Base-by-base conservation (phyloP, 2,329 filamentous ascomycete genomes). In the Endoconidiophora laricicola region DNA sequence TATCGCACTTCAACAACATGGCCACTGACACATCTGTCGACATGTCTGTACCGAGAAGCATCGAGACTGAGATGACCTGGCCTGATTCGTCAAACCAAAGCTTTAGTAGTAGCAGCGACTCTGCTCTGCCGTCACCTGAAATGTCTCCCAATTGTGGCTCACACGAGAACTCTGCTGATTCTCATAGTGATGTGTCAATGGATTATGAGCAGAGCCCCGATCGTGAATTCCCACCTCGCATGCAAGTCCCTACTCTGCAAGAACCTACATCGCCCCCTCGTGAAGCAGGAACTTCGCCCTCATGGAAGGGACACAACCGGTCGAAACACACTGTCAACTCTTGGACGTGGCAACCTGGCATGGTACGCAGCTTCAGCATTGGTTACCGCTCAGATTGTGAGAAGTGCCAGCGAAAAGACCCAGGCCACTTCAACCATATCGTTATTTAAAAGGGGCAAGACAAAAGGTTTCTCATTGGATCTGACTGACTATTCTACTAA, bases 381-480 rank as follows among this genome's bases (percentile, higher is more conserved):
- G 83, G 83, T 46, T 87, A 81, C 65, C 70, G 83, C 55, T 73
- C 79, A 10, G 83, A 86, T 62, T 88, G 83, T 60, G 82, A 86
- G 54, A 86, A 86, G 63, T 88, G 83, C 64, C 73, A 73, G 42
- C 70, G 75, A 60, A 83, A 79, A 60, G 80, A 86, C 6, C 83
- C 83, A 0, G 83, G 83, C 1, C 83, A 88, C 61, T 87, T 86
- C 60, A 86, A 83, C 59, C 83, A 88, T 63, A 85, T 87, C 53
- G 78, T 86, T 55, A 72, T 79, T 58, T 78, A 76, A 69, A 55
- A 33, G 29, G 6, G 29, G 29, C 9, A 33, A 33, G 4, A 10
- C 29, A 12, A 20, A 49, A 23, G 12, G 18, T 23, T 18, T 4
- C 12, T 16, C 16, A 2, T 23, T 33, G 9, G 7, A 33, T 33